Base-by-base conservation (phyloP, 345 rosid genomes). In the Gynandropsis gynandra region DNA sequence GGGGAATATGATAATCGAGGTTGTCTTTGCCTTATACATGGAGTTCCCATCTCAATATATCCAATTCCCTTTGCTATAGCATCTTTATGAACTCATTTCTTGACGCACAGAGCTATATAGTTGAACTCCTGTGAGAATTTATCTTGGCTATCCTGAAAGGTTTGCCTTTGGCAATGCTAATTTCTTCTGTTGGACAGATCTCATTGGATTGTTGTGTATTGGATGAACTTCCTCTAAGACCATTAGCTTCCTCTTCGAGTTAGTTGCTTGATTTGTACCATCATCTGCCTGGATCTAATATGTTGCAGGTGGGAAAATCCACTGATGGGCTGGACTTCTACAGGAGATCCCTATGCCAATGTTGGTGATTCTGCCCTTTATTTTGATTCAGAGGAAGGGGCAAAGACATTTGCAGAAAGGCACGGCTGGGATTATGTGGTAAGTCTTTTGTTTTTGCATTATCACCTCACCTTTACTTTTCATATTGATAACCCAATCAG, bases 311-410 rank as follows among this genome's bases (percentile, higher is more conserved):
- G 98, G 97, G 98, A 87, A 76, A 92, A 92, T 67, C 97, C 98
- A 12, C 73, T 92, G 87, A 92, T 92, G 97, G 95, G 97, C 16
- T 92, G 98, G 98, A 87, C 98, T 61, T 92, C 95, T n/a, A 92
- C 98, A 5, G 98, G 98, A 14, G 98, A 92, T n/a, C 97, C 98
- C 15, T 92, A 92, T 74, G 86, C 98, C 15, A 68, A 92, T 81
- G 98, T 92, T 12, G 98, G 98, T 33, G 98, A 92, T 70, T 58
- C 97, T 16, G 94, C 67, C 33, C 76, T 92, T 43, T 5, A 53
- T 69, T 92, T 92, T 57, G 94, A 83, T 45, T 78, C 86, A 4
- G 82, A 80, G 68, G 94, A 73, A 57, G 85, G 82, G 66, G 97
- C 98, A 11, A 81, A 67, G 75, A 74, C 71, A 16, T 92, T 92